Base-by-base conservation (phyloP, 108 stramenopile genomes). In the Bacterosira constricta region DNA sequence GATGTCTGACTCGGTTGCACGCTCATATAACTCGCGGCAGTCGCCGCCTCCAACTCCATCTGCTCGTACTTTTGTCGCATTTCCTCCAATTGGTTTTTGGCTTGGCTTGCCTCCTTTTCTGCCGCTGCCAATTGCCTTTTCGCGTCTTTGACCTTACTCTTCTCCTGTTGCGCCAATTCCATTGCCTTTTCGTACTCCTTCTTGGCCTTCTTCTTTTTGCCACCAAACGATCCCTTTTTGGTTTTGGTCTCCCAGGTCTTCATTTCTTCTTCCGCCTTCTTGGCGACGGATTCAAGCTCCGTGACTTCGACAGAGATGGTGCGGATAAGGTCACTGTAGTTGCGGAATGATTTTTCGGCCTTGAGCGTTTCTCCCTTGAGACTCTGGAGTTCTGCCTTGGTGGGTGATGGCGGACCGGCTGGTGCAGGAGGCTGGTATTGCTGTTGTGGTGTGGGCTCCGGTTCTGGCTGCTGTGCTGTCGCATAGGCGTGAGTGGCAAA, bases 31-130 rank as follows among this genome's bases (percentile, higher is more conserved):
- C 88, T 89, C 9, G 85, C 87, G 4, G 85, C 93, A 8, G 93
- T 75, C 42, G 84, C 93, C 27, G 79, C 84, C 29, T 88, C 80
- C 13, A 94, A 64, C 68, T 94, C 93, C 8, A 88, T 86, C 63
- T 90, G 62, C 68, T 94, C 93, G n/a, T 71, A 86, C 35, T 83
- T 69, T 37, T 85, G 73, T 30, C 80, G 73, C 55, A 91, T 68
- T 62, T 78, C 66, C 6, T 94, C 90, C 8, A 85, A 83, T 56
- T 91, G 79, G 9, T 58, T 59, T 63, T 66, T 83, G 6, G 83
- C 86, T 13, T 80, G 61, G 18, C 63, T 71, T 2, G 90, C 87
- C 31, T 88, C 38, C 1, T 74, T 59, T 47, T 77, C 55, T 10
- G 90, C 93, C 52, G 85, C 82, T 25, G 63, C 66, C 1, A 87